These are phyloP conservation scores for Sporothrix luriei DNA, from an alignment of 2,329 filamentous ascomycete genomes.

Conservation along the genomic window DNA sequence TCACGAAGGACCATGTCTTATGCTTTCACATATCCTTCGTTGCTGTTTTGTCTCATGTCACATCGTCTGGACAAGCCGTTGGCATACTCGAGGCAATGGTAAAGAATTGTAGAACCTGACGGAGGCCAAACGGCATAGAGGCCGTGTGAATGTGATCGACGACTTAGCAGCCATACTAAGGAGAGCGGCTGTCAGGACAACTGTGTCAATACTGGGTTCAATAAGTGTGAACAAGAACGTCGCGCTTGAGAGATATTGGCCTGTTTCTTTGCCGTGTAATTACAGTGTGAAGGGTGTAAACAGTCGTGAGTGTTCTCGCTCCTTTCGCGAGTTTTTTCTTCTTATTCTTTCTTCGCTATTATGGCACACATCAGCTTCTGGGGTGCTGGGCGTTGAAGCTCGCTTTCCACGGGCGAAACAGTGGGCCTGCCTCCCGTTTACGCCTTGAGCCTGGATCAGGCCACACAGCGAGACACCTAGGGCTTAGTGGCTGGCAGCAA, in stretches of 20 bases:
- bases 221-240: too few species aligned
- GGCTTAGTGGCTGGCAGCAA: neutral
- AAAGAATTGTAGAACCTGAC: neutral
- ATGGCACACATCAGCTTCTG: too few species aligned
- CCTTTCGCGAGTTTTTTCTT: too few species aligned
- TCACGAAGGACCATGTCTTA: too few species aligned
- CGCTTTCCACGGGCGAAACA: conserved; percentile 3
- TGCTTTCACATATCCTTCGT: too few species aligned
- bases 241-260: too few species aligned
- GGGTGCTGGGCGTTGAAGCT: neutral
- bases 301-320: too few species aligned
- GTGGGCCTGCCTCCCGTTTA: neutral
- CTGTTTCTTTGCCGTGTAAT: too few species aligned
- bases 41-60: neutral
- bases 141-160: neutral
- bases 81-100: conserved; percentile 2
- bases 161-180: too few species aligned
- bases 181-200: neutral
- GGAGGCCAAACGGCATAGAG: conserved; percentile 4
- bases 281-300: too few species aligned
- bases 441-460: too few species aligned
- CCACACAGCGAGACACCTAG: neutral
- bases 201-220: neutral
- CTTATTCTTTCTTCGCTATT: too few species aligned
- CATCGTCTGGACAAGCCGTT: neutral